Evolutionary conservation across 2,329 filamentous ascomycete genomes (phyloP), one percentile per base, ranked within the genome.

Genomic region (Ascochyta viciae-villosae): DNA sequence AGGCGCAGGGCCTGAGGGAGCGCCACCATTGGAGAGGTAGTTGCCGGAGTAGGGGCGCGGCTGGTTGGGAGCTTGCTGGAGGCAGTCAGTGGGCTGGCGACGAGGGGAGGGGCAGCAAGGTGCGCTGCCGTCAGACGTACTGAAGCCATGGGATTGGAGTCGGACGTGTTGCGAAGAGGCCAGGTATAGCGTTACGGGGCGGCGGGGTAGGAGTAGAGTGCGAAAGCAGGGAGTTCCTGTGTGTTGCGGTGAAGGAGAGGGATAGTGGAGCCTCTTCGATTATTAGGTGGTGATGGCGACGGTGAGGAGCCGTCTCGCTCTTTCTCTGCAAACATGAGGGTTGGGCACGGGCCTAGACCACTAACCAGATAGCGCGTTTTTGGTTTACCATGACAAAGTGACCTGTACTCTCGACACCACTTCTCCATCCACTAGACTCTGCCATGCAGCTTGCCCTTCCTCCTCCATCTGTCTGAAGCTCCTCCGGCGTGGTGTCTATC

Each of bases 11-110:
- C 75, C 76, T 54, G 79, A 76, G 33, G 69, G 60, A 43, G 74
- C 75, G 51, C 74, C 76, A 67, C 80, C 80, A 67, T 82, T 82
- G 34, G 80, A 76, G 43, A 80, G 73, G 68, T 78, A 81, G 67
- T 72, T 75, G 67, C 74, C 78, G 63, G 77, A 76, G 73, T 81
- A 82, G 43, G 79, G 76, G 68, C 80, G 80, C 62, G 80, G 80
- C 72, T 81, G 79, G 64, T 74, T 80, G 46, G 79, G 78, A 69
- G 80, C 77, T 79, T 82, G 80, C 78, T 81, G 70, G 48, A 47
- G 26, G 27, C 23, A 43, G 63, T 74, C 61, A 76, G 69, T 58
- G 55, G 55, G 43, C 16, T 44, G 10, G 16, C 38, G 40, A 44
- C 44, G 52, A 48, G 58, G 47, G 50, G 52, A 19, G 42, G 46